Conservation (phyloP, 768 basidiomycete species). For the Leccinum sublutescens region DNA sequence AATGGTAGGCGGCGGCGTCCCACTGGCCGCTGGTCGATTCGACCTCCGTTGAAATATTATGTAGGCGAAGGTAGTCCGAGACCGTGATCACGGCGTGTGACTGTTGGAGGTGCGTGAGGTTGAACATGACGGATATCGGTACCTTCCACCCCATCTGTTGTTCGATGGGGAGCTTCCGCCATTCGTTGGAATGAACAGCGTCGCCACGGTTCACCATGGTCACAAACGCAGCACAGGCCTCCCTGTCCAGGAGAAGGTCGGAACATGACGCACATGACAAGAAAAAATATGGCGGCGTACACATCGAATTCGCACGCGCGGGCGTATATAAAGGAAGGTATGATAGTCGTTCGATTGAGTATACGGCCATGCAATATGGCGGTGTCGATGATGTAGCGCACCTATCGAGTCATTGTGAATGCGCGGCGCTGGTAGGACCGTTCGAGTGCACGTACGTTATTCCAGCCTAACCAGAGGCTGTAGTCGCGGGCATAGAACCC, state of each 20-base stretch:
- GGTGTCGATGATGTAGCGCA: conserved; percentile 50
- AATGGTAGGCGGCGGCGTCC: conserved; percentile 36
- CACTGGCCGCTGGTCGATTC: conserved; percentile 41
- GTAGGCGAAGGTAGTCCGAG: conserved; percentile 43
- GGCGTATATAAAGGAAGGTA: conserved; percentile 48
- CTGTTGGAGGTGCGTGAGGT: conserved; percentile 39
- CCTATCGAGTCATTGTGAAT: conserved; percentile 24
- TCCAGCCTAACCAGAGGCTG: conserved; percentile 50
- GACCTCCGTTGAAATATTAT: conserved; percentile 30
- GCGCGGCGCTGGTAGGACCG: background rate
- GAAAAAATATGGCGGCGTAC: conserved; percentile 11
- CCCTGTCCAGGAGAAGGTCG: conserved; percentile 14
- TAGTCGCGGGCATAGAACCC: conserved; percentile 48
- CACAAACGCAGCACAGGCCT: conserved; percentile 40
- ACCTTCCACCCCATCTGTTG: conserved; percentile 37
- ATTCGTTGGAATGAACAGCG: conserved; percentile 38
- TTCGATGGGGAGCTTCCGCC: conserved; percentile 38
- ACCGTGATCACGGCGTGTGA: conserved; percentile 39
- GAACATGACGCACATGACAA: background rate
- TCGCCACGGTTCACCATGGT: conserved; percentile 48
- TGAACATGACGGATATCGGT: conserved; percentile 41
- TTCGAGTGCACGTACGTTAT: conserved; percentile 35
- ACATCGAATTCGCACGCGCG: conserved; percentile 42
- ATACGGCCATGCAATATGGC: conserved; percentile 42
- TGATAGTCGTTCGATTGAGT: conserved; percentile 42